Conservation (phyloP, 192 early-diverging fungal species). For the Cladochytrium replicatum region DNA sequence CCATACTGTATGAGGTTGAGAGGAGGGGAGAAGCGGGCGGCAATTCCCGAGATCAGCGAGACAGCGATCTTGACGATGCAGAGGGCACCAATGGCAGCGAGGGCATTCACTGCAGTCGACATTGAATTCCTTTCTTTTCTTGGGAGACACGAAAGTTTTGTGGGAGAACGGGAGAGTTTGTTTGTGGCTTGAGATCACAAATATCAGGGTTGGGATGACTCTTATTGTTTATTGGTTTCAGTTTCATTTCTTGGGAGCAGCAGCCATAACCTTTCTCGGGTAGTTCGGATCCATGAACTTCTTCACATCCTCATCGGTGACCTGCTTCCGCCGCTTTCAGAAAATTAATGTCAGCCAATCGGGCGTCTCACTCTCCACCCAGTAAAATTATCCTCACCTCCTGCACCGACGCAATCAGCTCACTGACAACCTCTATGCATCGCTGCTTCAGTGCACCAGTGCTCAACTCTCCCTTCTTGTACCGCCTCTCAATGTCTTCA, state of each 20-base stretch:
- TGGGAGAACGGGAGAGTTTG: too few relatives aligned
- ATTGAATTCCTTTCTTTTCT: too few relatives aligned
- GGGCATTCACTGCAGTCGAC: too few relatives aligned
- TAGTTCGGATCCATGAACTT: constrained; percentile 31
- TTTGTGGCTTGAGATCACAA: too few relatives aligned
- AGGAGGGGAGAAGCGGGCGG: constrained; percentile 8
- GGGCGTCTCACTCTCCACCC: background rate
- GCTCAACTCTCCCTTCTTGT: constrained; percentile 73
- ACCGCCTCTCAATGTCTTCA: constrained; percentile 50
- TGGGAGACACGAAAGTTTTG: too few relatives aligned
- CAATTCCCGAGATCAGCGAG: too few relatives aligned
- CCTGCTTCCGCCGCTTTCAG: constrained; percentile 17
- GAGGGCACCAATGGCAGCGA: too few relatives aligned
- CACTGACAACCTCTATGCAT: constrained; percentile 76
- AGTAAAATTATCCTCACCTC: constrained; percentile 21
- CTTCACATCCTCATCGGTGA: constrained; percentile 29
- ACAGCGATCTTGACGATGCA: too few relatives aligned
- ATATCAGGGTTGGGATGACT: too few relatives aligned
- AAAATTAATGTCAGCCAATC: constrained; percentile 5
- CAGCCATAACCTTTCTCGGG: constrained; percentile 24
- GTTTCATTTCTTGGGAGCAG: too few relatives aligned
- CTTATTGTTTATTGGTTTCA: too few relatives aligned
- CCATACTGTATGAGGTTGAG: constrained; percentile 44
- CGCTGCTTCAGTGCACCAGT: constrained; percentile 83
- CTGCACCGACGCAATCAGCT: constrained; percentile 72